These are phyloP conservation scores for Fusarium continuum DNA, from an alignment of 2,329 filamentous ascomycete genomes.

Conservation along the genomic window DNA sequence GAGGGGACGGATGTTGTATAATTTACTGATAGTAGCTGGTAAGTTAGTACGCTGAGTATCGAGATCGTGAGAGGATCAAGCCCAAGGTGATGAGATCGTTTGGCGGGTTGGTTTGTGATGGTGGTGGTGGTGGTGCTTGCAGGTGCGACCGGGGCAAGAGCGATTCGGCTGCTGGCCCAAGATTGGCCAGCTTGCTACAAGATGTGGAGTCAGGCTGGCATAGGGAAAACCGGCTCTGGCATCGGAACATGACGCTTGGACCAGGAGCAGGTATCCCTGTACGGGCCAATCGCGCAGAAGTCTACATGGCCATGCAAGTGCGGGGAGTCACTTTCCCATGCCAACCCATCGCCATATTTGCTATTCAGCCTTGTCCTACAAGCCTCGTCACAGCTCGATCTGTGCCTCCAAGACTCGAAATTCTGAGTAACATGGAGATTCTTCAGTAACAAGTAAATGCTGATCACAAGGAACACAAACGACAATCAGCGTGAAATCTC, in stretches of 20 bases:
- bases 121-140: slow-evolving; percentile 26
- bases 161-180: slow-evolving; percentile 21
- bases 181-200: slow-evolving; percentile 30
- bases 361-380: slow-evolving; percentile 31
- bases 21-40: slow-evolving; percentile 15
- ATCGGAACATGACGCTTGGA: slow-evolving; percentile 34
- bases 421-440: slow-evolving; percentile 9
- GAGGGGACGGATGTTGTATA: background rate
- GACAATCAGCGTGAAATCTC: slow-evolving; percentile 21
- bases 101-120: slow-evolving; percentile 34
- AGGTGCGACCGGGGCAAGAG: slow-evolving; percentile 36
- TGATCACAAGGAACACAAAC: background rate
- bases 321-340: slow-evolving; percentile 37
- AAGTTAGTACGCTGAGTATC: background rate
- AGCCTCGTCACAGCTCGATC: slow-evolving; percentile 24
- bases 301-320: slow-evolving; percentile 30
- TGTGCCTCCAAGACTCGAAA: slow-evolving; percentile 23
- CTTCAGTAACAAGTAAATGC: background rate
- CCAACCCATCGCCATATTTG: background rate
- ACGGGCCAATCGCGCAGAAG: slow-evolving; percentile 7
- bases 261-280: slow-evolving; percentile 30
- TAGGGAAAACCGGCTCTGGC: slow-evolving; percentile 31
- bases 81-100: slow-evolving; percentile 36
- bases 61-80: slow-evolving; percentile 27
- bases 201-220: slow-evolving; percentile 28